Base-by-base conservation (phyloP, 768 basidiomycete species). In the Leccinum subtestaceum region DNA sequence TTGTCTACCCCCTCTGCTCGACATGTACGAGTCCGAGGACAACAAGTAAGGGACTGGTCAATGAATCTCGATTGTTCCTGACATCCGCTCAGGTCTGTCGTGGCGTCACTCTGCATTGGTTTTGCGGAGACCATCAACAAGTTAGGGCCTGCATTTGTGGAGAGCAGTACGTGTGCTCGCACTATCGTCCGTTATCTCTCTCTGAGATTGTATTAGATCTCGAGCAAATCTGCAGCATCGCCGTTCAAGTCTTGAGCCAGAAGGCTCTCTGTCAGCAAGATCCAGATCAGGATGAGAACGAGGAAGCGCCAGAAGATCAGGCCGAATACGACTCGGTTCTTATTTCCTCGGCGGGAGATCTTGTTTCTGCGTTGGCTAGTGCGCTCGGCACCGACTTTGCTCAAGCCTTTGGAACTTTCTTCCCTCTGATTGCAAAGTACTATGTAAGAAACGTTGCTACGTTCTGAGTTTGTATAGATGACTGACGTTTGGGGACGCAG, bases 251-350 rank as follows among this genome's bases (percentile, higher is more conserved):
- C 63, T 81, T 99, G 47, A 92, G 95, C 71, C 90, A 94, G 74
- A 97, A 96, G 76, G 92, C 95, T 0, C 83, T 93, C 65, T 98
- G 96, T 77, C 97, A 99, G 74, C 90, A 95, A 72, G 94, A 96
- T 68, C 93, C 95, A 50, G 95, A 96, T 70, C 90, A 91, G 63
- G 94, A 94, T 64, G 92, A 93, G 63, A 82, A 82, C 4, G 91
- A 91, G 25, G 91, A 92, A 65, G 89, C 88, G 25, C 88, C 87
- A 8, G 91, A 93, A 71, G 92, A 93, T 62, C 88, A 90, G 67
- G 95, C 95, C 1, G 97, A 99, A 77, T 96, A 94, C 71, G 97
- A 99, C 71, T 92, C 95, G 4, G 91, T 97, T 56, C 82, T 99
- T 58, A 91, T 98, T 69, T 91, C 92, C 27, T 88, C 95, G 25